These are phyloP conservation scores for Chlamydomonas asymmetrica DNA, from an alignment of 139 green algal species.

Conservation along the genomic window DNA sequence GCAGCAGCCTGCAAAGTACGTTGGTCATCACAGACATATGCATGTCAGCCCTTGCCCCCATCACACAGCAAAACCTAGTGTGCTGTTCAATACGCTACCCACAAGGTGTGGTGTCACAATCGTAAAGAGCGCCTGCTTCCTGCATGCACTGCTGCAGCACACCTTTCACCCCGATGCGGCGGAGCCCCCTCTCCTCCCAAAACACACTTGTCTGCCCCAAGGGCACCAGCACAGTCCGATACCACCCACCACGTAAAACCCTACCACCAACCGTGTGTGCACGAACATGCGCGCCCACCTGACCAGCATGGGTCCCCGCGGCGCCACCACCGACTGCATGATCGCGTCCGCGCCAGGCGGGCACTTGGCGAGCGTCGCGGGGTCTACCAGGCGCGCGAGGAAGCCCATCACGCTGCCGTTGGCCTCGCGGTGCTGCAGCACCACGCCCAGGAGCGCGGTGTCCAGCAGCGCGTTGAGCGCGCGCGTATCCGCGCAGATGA, in stretches of 20 bases:
- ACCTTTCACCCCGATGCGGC: not conserved
- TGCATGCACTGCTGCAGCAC: not conserved
- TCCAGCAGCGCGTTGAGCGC: conserved; percentile 64
- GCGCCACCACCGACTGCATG: conserved; percentile 2
- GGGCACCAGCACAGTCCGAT: too few species aligned
- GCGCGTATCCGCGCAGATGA: conserved; percentile 34
- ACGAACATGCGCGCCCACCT: conserved; percentile 1
- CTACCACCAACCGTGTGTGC: not conserved
- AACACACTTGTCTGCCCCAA: too few species aligned
- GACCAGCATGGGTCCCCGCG: conserved; percentile 21
- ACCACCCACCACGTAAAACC: not conserved
- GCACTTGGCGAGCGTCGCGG: conserved; percentile 13
- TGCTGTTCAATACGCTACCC: not conserved
- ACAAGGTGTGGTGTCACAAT: too few species aligned
- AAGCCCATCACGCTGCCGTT: conserved; percentile 70
- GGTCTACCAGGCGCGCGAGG: conserved; percentile 53
- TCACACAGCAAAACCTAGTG: not conserved
- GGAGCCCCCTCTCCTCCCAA: not conserved
- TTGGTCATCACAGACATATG: not conserved
- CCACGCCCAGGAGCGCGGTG: conserved; percentile 43
- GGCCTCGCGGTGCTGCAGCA: conserved; percentile 74
- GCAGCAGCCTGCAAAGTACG: conserved; percentile 44
- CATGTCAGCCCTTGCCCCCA: not conserved
- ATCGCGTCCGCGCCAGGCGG: not conserved
- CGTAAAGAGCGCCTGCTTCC: not conserved